Conservation (phyloP, 805 yeast species). For the Ogataea ramenticola region DNA sequence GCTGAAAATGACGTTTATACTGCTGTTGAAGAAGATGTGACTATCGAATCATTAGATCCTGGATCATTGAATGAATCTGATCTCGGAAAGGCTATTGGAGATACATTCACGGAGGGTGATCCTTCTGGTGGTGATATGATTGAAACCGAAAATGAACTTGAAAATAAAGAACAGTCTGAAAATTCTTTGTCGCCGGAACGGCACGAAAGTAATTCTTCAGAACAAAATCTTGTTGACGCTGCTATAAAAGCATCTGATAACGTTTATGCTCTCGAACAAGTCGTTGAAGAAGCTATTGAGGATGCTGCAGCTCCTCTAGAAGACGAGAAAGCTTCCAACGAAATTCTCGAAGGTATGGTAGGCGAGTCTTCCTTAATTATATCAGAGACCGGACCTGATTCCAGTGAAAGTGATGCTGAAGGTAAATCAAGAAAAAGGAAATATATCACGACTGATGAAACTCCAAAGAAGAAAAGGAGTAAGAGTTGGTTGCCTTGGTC, state of each 20-base stretch:
- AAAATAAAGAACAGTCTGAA: not conserved
- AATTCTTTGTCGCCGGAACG: not conserved
- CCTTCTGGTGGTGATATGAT: too few species aligned
- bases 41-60: not conserved
- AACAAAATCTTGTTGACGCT: not conserved
- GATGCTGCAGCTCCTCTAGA: not conserved
- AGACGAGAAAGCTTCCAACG: not conserved
- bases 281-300: not conserved
- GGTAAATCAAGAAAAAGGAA: not conserved
- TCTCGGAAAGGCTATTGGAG: conserved; percentile 1
- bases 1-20: not conserved
- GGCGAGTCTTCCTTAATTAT: not conserved
- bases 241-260: not conserved
- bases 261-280: conserved; percentile 1
- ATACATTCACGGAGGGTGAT: too few species aligned
- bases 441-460: too few species aligned
- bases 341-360: not conserved
- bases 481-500: too few species aligned
- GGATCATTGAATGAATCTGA: conserved; percentile 1
- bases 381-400: too few species aligned
- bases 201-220: not conserved
- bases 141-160: not conserved
- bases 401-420: not conserved
- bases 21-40: not conserved
- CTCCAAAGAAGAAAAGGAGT: not conserved